These are phyloP conservation scores for Alopecurus myosuroides DNA, from an alignment of 176 grass and related monocot species.

Conservation along the genomic window DNA sequence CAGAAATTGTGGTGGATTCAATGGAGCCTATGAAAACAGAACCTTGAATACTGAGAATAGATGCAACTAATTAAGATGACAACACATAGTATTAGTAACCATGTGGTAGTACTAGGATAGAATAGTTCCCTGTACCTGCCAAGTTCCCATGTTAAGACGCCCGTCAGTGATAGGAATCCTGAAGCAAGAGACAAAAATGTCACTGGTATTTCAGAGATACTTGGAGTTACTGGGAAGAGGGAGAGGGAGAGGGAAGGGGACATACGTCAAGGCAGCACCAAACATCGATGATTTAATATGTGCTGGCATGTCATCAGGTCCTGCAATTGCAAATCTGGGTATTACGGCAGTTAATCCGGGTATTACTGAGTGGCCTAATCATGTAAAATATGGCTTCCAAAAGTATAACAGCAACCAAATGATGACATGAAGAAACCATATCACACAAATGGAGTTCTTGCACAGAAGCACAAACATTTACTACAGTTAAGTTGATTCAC, in stretches of 20 bases:
- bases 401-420: not conserved
- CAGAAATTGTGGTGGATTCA: not conserved
- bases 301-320: conserved; percentile 97
- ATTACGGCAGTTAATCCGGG: conserved; percentile 23
- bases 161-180: conserved; percentile 92
- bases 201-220: conserved; percentile 5
- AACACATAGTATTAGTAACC: not conserved
- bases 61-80: not conserved
- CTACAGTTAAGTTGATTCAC: not conserved
- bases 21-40: not conserved
- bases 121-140: conserved; percentile 54
- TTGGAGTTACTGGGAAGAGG: not conserved
- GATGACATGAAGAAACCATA: not conserved
- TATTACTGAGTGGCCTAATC: conserved; percentile 24
- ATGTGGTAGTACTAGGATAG: not conserved
- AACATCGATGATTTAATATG: conserved; percentile 99
- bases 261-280: conserved; percentile 81
- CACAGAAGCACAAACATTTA: not conserved
- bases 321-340: conserved; percentile 42
- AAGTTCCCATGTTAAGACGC: conserved; percentile 90
- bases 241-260: not conserved
- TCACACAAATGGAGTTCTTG: not conserved
- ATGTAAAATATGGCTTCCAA: conserved; percentile 3
- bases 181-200: conserved; percentile 20
- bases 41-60: not conserved